Evolutionary conservation across 73 alveolate species (phyloP).

Genomic region (Strombidium stylifer): DNA sequence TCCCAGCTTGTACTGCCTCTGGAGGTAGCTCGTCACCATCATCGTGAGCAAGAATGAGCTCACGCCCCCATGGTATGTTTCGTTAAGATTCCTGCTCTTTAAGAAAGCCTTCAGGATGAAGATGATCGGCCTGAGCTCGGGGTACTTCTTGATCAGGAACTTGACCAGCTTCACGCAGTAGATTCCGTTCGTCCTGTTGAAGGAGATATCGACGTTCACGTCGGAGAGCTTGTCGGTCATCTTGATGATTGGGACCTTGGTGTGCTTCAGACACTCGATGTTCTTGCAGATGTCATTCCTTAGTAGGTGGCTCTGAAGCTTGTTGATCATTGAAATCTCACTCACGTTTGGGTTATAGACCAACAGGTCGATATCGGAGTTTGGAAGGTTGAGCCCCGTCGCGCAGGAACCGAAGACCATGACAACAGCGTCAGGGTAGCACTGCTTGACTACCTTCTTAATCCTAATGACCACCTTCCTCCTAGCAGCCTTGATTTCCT

Average conservation of each 20-base stretch:
- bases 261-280: slow-evolving; percentile 62
- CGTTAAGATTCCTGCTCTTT: slow-evolving; percentile 85
- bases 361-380: slow-evolving; percentile 93
- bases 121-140: slow-evolving; percentile 83
- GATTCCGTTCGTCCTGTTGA: slow-evolving; percentile 86
- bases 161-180: slow-evolving; percentile 74
- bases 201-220: slow-evolving; percentile 84
- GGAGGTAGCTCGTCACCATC: slow-evolving; percentile 73
- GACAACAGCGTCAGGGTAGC: slow-evolving; percentile 58
- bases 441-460: slow-evolving; percentile 35
- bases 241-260: slow-evolving; percentile 95
- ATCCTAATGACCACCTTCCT: slow-evolving; percentile 61
- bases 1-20: slow-evolving; percentile 53
- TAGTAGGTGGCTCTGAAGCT: background rate
- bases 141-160: slow-evolving; percentile 63
- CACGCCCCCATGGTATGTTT: slow-evolving; percentile 95
- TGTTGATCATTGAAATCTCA: slow-evolving; percentile 12
- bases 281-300: slow-evolving; percentile 8
- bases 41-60: slow-evolving; percentile 86
- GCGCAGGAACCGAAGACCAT: slow-evolving; percentile 92
- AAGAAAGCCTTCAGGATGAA: slow-evolving; percentile 84
- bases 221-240: slow-evolving; percentile 68
- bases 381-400: slow-evolving; percentile 90
- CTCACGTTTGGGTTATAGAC: slow-evolving; percentile 48
- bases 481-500: slow-evolving; percentile 67